Evolutionary conservation across 345 rosid species (phyloP), one percentile per base, ranked within the genome.

Genomic region (Conringia planisiliqua): DNA sequence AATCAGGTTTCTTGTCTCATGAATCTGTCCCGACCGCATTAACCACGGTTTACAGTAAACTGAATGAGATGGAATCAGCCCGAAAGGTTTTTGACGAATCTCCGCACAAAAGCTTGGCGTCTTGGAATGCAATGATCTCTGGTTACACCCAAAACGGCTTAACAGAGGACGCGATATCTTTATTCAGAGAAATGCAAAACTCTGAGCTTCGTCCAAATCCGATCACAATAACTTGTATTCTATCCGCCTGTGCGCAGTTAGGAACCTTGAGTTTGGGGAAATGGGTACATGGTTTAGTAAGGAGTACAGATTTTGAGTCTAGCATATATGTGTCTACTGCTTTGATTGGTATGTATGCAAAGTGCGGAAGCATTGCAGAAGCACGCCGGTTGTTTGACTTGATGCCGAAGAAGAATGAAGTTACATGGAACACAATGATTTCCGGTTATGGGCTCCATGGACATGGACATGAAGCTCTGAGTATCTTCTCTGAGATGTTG

Each of bases 351-450:
- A 91, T 89, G 97, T 86, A 89, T 76, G 89, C 93, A 1, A 91
- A 91, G 77, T 89, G 97, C 47, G 96, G 97, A 64, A 86, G 83
- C 84, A 83, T 88, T 65, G 79, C 4, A 13, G 89, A 85, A 81
- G 92, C 96, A 68, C 84, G 86, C 6, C 59, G 58, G 42, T 73
- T 88, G 72, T 91, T 91, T 80, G 82, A 89, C 64, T 68, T 16
- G 60, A 83, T 85, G 79, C 83, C 84, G 0, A 81, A 75, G 81
- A 91, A 85, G 83, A 88, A 88, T 71, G 91, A 78, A 68, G 92
- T 91, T 27, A 88, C 96, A 73, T 91, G 97, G 97, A 91, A 89
- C 66, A 81, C 93, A 14, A 89, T 91, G 86, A 91, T 91, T 58
- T 85, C 88, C 3, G 89, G 92, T 39, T 91, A 88, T 78, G 93